Base-by-base conservation (phyloP, 768 basidiomycete genomes). In the Grammothele lineata region DNA sequence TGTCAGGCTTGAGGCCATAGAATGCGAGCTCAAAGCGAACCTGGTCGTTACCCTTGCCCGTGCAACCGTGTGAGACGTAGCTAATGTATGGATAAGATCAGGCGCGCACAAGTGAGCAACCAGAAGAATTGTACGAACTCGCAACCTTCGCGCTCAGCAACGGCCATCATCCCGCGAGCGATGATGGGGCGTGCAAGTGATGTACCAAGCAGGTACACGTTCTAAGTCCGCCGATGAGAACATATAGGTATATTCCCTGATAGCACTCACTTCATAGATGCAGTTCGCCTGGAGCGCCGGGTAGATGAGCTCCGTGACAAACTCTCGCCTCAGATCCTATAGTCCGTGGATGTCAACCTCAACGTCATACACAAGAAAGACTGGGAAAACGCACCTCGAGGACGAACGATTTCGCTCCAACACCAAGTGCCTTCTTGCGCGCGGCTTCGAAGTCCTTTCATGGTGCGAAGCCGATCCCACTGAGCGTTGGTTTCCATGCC, bases 31-130 rank as follows among this genome's bases (percentile, higher is more conserved):
- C 96, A 67, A 98, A 99, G 51, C 96, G 91, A 59, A 99, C 96
- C 70, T 99, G 96, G 68, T 99, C 96, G 67, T 99, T 99, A 43
- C 96, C 96, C 75, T 99, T 99, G 43, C 96, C 96, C 41, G 96
- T 99, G 78, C 96, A 99, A 21, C 96, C 96, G 69, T 98, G 96
- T 21, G 95, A 83, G 53, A 98, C 95, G n/a, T n/a, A n/a, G n/a
- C n/a, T n/a, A n/a, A n/a, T n/a, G n/a, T n/a, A n/a, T n/a, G n/a
- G n/a, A n/a, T n/a, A n/a, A n/a, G n/a, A n/a, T n/a, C n/a, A n/a
- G n/a, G n/a, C n/a, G n/a, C n/a, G n/a, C n/a, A n/a, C n/a, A n/a
- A n/a, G n/a, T n/a, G n/a, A n/a, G n/a, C n/a, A n/a, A n/a, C n/a
- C n/a, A n/a, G n/a, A n/a, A n/a, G n/a, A n/a, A n/a, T n/a, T n/a